Evolutionary conservation across 2,329 filamentous ascomycete species (phyloP), one percentile per base, ranked within the genome.

Genomic region (Trichoderma koningii): DNA sequence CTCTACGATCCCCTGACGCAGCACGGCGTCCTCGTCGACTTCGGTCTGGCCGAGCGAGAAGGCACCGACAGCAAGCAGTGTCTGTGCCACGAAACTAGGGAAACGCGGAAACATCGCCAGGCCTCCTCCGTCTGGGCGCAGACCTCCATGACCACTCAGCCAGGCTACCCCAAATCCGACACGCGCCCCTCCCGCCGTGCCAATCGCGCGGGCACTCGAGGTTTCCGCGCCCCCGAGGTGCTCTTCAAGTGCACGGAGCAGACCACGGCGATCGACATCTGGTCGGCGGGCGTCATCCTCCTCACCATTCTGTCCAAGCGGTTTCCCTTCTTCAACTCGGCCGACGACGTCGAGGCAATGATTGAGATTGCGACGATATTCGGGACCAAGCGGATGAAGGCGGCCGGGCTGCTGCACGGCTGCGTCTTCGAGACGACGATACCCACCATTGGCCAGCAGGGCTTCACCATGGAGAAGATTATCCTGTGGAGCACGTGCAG

Each of bases 361-460:
- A 94, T 99, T 70, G 95, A 99, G 77, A 96, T 99, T 70, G 91
- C 93, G 42, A 96, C 92, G 66, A 96, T 99, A 67, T 97, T 98
- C 75, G 95, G 95, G 56, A 84, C 84, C 48, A 88, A 86, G 73
- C 87, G 89, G 66, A 98, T 99, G 94, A 91, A 89, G 73, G 82
- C 86, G 41, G 91, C 90, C 3, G 92, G 92, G 0, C 81, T 92
- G 19, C 81, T 97, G 57, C 95, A 99, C 73, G 95, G 95, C 1
- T 91, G 93, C 72, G 87, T 96, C 65, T 92, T 98, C 68, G 93
- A 99, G 77, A 95, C 92, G 0, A 96, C 87, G 66, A 93, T 99
- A 65, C 94, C 94, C 1, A 97, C 92, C 1, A 90, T 99, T 70
- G 92, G 91, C 50, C 87, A 90, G 69, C 86, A 87, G 50, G 95